Evolutionary conservation across 257 asterid genomes (phyloP).

Genomic region (Nicotiana attenuata): DNA sequence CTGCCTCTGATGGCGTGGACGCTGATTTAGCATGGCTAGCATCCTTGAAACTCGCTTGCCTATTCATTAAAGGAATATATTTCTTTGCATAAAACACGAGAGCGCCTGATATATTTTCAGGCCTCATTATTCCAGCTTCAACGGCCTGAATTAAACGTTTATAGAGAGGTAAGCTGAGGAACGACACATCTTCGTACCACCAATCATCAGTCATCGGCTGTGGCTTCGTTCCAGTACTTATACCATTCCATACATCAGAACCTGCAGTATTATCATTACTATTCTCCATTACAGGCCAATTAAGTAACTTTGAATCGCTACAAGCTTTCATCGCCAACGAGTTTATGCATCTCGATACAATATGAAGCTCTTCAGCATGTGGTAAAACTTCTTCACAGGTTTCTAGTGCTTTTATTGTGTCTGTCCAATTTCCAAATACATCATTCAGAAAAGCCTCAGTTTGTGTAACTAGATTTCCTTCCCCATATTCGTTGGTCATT

Average conservation of each 20-base stretch:
- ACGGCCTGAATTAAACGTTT: slow-evolving; percentile 65
- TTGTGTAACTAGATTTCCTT: slow-evolving; percentile 61
- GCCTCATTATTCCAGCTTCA: slow-evolving; percentile 59
- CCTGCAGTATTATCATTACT: slow-evolving; percentile 18
- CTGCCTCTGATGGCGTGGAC: slow-evolving; percentile 72
- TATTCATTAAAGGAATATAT: slow-evolving; percentile 69
- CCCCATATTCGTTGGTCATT: slow-evolving; percentile 83
- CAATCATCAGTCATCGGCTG: slow-evolving; percentile 44
- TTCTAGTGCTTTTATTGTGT: slow-evolving; percentile 73
- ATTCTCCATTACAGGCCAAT: slow-evolving; percentile 47
- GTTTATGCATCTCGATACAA: slow-evolving; percentile 72
- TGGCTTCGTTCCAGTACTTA: slow-evolving; percentile 19
- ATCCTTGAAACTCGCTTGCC: slow-evolving; percentile 68
- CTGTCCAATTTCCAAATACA: slow-evolving; percentile 65
- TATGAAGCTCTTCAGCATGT: slow-evolving; percentile 66
- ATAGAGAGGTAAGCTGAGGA: slow-evolving; percentile 57
- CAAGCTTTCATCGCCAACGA: slow-evolving; percentile 76
- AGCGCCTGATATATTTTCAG: slow-evolving; percentile 63
- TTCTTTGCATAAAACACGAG: slow-evolving; percentile 68
- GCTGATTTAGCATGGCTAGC: slow-evolving; percentile 32
- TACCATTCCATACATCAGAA: slow-evolving; percentile 60
- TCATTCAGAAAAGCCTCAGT: slow-evolving; percentile 59
- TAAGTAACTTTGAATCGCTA: slow-evolving; percentile 50
- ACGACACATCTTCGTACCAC: slow-evolving; percentile 94
- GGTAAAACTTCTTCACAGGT: slow-evolving; percentile 72